phyloP scores from a whole-genome alignment of 495 filamentous ascomycete genomes.

The Aspergillus cristatus region DNA sequence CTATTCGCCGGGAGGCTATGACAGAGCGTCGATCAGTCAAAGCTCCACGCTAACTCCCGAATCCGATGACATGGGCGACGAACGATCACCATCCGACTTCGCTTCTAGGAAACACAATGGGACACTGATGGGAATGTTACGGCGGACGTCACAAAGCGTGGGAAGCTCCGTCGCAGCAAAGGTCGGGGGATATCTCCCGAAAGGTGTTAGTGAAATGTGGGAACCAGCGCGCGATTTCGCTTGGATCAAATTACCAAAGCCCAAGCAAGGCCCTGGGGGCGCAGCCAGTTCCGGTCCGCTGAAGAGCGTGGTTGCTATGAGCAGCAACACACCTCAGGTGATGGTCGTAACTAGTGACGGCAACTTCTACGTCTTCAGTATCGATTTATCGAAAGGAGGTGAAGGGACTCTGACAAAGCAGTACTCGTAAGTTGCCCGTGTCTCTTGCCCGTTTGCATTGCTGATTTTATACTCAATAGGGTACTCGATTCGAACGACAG shows the following conservation, averaged over 20 bases:
- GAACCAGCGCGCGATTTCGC: conserved; percentile 93
- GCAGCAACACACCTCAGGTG: conserved; percentile 81
- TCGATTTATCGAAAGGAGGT: conserved; percentile 92
- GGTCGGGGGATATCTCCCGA: conserved; percentile 84
- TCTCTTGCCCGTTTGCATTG: conserved; percentile 1
- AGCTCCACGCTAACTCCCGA: conserved; percentile 31
- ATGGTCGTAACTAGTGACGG: conserved; percentile 98
- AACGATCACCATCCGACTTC: conserved; percentile 19
- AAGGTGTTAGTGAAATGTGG: conserved; percentile 93
- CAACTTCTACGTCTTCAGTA: conserved; percentile 86
- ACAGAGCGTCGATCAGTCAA: conserved; percentile 31
- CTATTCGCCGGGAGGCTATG: conserved; percentile 23
- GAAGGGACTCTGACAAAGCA: conserved; percentile 86
- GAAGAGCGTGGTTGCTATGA: conserved; percentile 90
- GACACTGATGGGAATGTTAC: conserved; percentile 78
- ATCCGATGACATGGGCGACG: conserved; percentile 21
- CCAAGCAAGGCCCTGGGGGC: conserved; percentile 25
- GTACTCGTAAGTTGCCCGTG: conserved; percentile 58
- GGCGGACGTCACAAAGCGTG: conserved; percentile 94
- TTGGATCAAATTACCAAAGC: conserved; percentile 84
- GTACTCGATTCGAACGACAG: conserved; percentile 46
- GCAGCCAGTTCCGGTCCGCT: conserved; percentile 40
- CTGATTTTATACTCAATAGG: conserved; percentile 19
- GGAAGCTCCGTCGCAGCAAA: conserved; percentile 82
- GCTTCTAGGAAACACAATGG: conserved; percentile 44